Evolutionary conservation across 352 stramenopile genomes (phyloP).

Genomic region (Elongisporangium senticosum): DNA sequence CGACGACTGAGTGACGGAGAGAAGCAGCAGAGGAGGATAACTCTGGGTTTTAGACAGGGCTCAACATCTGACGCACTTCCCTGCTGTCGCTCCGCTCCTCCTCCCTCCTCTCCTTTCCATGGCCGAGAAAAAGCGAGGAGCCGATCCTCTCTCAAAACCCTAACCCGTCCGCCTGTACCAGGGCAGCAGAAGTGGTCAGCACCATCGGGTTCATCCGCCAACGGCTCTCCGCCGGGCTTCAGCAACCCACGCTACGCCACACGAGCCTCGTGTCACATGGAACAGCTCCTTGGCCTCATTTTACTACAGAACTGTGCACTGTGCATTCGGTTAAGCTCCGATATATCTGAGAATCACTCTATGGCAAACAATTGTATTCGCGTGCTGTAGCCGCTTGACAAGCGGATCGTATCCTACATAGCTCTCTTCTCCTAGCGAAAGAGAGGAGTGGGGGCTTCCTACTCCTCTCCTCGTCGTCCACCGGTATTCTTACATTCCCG

Average conservation of each 20-base stretch:
- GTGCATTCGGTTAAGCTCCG: not conserved
- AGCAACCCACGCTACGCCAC: not conserved
- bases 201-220: not conserved
- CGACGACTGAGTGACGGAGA: not conserved
- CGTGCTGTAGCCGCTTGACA: not conserved
- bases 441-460: not conserved
- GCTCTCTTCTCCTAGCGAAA: slow-evolving; percentile 1
- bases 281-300: not conserved
- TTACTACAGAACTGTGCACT: not conserved
- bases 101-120: not conserved
- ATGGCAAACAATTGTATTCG: not conserved
- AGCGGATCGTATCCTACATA: slow-evolving; percentile 1
- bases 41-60: not conserved
- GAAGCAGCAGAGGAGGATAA: not conserved
- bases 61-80: not conserved
- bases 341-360: not conserved
- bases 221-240: not conserved
- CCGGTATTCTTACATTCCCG: slow-evolving; percentile 11
- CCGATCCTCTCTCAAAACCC: not conserved
- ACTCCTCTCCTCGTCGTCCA: not conserved
- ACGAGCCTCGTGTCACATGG: not conserved
- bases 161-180: not conserved
- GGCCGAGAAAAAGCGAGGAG: not conserved
- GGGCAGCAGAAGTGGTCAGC: not conserved
- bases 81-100: not conserved